Percentiles rank a stretch among this genome's conserved stretches.
These are phyloP conservation scores for Didymellaceae sp. DNA, from an alignment of 2,329 filamentous ascomycete species.

Conservation along the genomic window DNA sequence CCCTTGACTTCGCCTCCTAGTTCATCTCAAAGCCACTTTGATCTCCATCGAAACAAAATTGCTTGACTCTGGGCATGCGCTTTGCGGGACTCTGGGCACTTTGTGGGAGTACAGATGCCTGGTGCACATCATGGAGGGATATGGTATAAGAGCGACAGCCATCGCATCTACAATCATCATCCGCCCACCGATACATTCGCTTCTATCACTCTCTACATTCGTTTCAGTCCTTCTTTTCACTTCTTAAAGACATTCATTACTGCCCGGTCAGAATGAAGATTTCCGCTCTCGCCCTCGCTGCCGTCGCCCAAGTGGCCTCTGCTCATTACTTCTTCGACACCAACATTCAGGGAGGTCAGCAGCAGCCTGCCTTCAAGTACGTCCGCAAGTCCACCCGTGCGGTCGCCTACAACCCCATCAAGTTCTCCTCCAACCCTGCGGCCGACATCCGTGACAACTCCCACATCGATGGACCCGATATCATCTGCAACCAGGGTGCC, in stretches of 20 bases:
- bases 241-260: conserved; percentile 12
- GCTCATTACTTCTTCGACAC: conserved; percentile 38
- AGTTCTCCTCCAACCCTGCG: conserved; percentile 23
- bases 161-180: not conserved
- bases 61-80: not conserved
- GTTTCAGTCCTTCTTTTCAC: conserved; percentile 9
- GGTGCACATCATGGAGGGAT: not conserved
- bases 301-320: conserved; percentile 23
- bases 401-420: conserved; percentile 36
- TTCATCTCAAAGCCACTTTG: conserved; percentile 1
- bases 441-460: conserved; percentile 30
- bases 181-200: conserved; percentile 8
- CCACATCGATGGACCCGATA: conserved; percentile 29
- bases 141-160: conserved; percentile 4
- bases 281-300: conserved; percentile 8
- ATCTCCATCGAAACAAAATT: conserved; percentile 6
- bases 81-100: not conserved
- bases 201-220: conserved; percentile 12
- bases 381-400: conserved; percentile 27
- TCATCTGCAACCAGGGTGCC: conserved; percentile 37
- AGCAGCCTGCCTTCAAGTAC: conserved; percentile 27
- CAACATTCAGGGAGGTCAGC: conserved; percentile 21
- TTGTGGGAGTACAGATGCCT: not conserved
- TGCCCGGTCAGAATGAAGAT: conserved; percentile 19
- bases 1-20: conserved; percentile 1